A percentile compares a stretch with the other conserved stretches of the same genome.
These are phyloP conservation scores for Fusarium zealandicum DNA, from an alignment of 2,329 filamentous ascomycete genomes.

Conservation along the genomic window DNA sequence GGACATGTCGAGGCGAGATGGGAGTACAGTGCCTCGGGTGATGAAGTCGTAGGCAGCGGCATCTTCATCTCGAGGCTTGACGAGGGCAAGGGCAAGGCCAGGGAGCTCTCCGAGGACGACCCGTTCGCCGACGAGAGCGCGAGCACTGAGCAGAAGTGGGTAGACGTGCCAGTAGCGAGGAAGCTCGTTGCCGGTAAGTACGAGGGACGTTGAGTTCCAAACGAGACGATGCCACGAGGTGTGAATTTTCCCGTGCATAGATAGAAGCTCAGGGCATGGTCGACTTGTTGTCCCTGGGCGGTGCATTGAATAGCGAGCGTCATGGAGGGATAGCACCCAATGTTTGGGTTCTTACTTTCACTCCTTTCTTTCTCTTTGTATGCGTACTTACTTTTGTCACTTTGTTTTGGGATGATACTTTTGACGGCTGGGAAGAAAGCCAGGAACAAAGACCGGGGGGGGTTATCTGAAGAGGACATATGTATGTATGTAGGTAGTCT, in stretches of 20 bases:
- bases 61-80: constrained; percentile 69
- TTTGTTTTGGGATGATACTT: constrained; percentile 14
- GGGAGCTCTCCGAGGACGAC: constrained; percentile 61
- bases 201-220: constrained; percentile 54
- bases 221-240: neutral
- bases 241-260: constrained; percentile 25
- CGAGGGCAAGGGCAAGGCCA: constrained; percentile 60
- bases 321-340: constrained; percentile 32
- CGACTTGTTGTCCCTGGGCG: constrained; percentile 45
- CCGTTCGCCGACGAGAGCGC: constrained; percentile 69
- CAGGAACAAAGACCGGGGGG: neutral
- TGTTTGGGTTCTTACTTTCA: constrained; percentile 19
- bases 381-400: constrained; percentile 14
- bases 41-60: constrained; percentile 60
- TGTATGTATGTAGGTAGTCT: constrained; percentile 19
- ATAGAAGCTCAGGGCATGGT: constrained; percentile 23
- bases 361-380: constrained; percentile 22
- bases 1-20: constrained; percentile 85
- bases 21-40: constrained; percentile 63
- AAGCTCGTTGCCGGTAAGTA: constrained; percentile 81
- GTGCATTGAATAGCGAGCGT: constrained; percentile 44
- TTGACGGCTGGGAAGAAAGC: constrained; percentile 14
- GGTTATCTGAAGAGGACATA: constrained; percentile 1
- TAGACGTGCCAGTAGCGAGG: constrained; percentile 68
- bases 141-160: constrained; percentile 61